These are phyloP conservation scores for Fimicolochytrium jonesii DNA, from an alignment of 192 early-diverging fungal genomes.

Conservation along the genomic window DNA sequence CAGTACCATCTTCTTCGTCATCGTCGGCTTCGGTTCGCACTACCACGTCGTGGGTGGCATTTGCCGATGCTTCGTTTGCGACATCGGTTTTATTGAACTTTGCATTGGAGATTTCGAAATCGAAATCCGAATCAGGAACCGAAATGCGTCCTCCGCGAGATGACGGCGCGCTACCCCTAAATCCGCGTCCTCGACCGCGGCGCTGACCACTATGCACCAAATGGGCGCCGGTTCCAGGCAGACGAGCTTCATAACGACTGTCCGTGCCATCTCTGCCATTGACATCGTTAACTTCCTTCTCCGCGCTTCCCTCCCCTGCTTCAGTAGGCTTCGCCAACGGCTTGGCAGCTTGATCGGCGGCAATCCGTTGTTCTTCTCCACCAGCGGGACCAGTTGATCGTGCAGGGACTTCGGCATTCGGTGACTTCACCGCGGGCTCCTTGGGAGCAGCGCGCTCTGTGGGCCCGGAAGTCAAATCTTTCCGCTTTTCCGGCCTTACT, in stretches of 20 bases:
- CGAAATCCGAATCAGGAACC: constrained; percentile 83
- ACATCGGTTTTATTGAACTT: constrained; percentile 90
- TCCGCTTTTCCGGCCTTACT: not conserved
- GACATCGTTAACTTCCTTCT: too few relatives aligned
- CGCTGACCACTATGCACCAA: constrained; percentile 34
- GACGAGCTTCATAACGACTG: constrained; percentile 34
- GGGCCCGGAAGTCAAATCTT: too few relatives aligned
- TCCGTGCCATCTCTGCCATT: too few relatives aligned
- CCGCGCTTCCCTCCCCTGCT: too few relatives aligned
- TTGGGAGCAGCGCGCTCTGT: too few relatives aligned
- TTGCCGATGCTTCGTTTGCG: constrained; percentile 20
- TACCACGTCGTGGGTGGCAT: not conserved
- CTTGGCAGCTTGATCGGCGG: too few relatives aligned
- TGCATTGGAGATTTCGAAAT: constrained; percentile 93
- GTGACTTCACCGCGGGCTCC: too few relatives aligned
- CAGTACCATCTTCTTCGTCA: not conserved
- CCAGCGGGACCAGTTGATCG: too few relatives aligned
- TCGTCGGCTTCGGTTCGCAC: not conserved
- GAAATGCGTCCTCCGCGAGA: constrained; percentile 32
- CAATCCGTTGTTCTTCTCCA: too few relatives aligned
- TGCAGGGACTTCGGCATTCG: too few relatives aligned
- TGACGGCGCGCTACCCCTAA: constrained; percentile 34
- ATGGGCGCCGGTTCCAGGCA: constrained; percentile 46
- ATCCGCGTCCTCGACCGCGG: constrained; percentile 24
- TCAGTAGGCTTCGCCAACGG: too few relatives aligned